Conservation (phyloP, 306 rosid genomes). For the Lablab purpureus region DNA sequence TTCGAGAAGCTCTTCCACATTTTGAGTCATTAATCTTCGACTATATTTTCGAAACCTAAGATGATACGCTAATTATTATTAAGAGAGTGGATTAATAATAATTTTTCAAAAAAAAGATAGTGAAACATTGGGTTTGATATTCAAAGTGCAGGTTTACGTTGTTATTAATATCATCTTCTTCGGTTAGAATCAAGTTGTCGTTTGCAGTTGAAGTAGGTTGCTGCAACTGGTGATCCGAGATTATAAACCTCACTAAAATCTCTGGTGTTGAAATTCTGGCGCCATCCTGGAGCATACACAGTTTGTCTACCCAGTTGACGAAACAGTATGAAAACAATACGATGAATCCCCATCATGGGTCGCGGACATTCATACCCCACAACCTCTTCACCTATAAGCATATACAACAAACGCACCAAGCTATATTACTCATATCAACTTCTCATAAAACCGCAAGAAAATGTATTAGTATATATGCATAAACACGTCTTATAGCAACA, state of each 20-base stretch:
- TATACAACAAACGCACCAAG: no score
- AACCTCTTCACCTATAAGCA: conserved; percentile 22
- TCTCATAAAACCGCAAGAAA: no score
- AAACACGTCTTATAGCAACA: no score
- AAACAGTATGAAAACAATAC: conserved; percentile 62
- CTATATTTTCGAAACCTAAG: background rate
- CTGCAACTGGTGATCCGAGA: conserved; percentile 82
- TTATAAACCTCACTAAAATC: conserved; percentile 72
- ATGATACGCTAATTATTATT: no score
- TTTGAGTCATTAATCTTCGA: background rate
- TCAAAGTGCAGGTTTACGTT: no score
- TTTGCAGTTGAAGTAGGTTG: conserved; percentile 69
- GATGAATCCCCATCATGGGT: conserved; percentile 74
- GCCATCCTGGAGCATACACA: conserved; percentile 77
- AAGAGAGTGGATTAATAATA: background rate
- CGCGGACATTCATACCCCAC: conserved; percentile 49
- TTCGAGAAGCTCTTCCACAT: no score
- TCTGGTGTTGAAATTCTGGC: conserved; percentile 72
- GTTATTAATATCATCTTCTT: background rate
- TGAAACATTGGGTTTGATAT: no score
- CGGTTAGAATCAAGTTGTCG: conserved; percentile 35
- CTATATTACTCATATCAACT: no score
- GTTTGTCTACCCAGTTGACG: conserved; percentile 67
- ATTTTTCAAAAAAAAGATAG: background rate
- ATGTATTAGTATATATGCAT: no score